A percentile compares a stretch with the other conserved stretches of the same genome.
Conservation (phyloP, 129 eudicot species). For the Mikania micrantha region DNA sequence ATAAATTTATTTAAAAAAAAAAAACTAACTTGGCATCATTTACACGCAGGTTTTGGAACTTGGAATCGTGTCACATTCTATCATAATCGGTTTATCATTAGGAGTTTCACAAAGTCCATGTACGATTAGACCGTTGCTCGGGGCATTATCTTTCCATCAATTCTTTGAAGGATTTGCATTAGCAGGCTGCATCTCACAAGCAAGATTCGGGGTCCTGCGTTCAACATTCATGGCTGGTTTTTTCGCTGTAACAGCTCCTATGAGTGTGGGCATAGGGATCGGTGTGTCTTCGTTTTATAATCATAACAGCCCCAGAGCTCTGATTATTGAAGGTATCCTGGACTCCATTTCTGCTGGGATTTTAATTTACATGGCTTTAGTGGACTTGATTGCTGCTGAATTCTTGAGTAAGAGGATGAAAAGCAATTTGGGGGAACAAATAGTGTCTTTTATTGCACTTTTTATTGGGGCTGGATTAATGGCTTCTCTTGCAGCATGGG, state of each 20-base stretch:
- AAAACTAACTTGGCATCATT: not conserved
- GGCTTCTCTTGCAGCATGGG: conserved; percentile 81
- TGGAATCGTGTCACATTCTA: conserved; percentile 82
- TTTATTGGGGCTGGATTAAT: conserved; percentile 81
- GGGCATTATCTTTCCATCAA: conserved; percentile 80
- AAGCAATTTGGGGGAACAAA: conserved; percentile 59
- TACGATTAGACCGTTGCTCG: conserved; percentile 60
- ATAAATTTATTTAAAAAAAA: not conserved
- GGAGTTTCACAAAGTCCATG: conserved; percentile 91
- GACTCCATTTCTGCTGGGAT: conserved; percentile 84
- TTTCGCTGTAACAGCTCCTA: conserved; percentile 67
- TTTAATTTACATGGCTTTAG: conserved; percentile 80
- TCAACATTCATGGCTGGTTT: conserved; percentile 65
- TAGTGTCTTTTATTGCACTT: conserved; percentile 57
- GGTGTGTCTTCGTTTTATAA: conserved; percentile 56
- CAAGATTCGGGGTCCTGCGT: conserved; percentile 41
- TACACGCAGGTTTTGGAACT: conserved; percentile 68
- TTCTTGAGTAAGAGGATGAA: conserved; percentile 86
- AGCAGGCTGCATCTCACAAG: conserved; percentile 84
- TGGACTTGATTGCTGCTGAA: conserved; percentile 93
- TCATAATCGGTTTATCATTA: conserved; percentile 68
- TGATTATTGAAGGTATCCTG: conserved; percentile 64
- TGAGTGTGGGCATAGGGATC: conserved; percentile 61
- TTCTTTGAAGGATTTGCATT: conserved; percentile 93
- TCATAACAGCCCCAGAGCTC: conserved; percentile 70